These are phyloP conservation scores for Trichocladium antarcticum DNA, from an alignment of 495 filamentous ascomycete genomes.

Conservation along the genomic window DNA sequence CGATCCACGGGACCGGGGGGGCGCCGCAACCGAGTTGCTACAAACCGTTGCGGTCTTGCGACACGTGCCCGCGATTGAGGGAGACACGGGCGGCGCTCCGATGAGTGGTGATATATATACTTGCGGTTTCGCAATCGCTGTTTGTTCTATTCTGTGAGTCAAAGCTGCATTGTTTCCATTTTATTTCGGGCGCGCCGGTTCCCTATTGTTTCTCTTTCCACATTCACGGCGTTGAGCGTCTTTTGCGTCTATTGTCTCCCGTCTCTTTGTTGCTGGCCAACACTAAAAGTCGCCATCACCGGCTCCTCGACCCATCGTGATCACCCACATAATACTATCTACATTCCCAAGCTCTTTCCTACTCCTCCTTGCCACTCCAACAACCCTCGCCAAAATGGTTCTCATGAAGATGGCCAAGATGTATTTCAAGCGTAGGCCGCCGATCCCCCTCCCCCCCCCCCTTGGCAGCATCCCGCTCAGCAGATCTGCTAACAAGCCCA, in stretches of 20 bases:
- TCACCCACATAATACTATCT: neutral
- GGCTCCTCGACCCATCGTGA: neutral
- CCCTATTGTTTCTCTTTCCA: neutral
- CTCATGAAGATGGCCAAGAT: constrained; percentile 10
- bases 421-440: constrained; percentile 10
- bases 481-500: constrained; percentile 7
- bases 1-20: neutral
- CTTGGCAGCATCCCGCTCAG: neutral
- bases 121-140: neutral
- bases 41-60: neutral
- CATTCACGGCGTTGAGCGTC: neutral
- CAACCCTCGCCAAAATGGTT: constrained; percentile 4
- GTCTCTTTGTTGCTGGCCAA: constrained; percentile 15
- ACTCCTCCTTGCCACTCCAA: too few relatives aligned
- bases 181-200: neutral
- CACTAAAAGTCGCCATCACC: neutral
- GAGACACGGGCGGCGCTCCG: neutral
- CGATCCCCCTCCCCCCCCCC: too few relatives aligned
- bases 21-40: neutral
- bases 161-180: constrained; percentile 1
- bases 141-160: neutral
- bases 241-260: constrained; percentile 2
- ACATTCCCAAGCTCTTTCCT: too few relatives aligned
- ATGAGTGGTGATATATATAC: neutral
- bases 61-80: neutral